Evolutionary conservation across 1,284 basidiomycete genomes (phyloP).

Genomic region (Boletus sp.): DNA sequence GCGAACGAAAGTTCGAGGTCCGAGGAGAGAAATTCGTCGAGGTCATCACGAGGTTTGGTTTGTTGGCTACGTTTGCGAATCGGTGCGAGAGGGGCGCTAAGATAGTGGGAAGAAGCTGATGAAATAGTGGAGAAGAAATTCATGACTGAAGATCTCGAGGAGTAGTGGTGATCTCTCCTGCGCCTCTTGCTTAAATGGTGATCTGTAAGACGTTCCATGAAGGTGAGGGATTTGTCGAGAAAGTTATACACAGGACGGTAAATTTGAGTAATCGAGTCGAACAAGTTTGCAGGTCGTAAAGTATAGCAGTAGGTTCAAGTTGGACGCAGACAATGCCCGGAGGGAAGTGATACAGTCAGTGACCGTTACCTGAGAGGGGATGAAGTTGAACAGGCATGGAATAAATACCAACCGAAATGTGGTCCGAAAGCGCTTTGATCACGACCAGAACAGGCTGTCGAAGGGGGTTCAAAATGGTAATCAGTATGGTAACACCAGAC

Average conservation of each 20-base stretch:
- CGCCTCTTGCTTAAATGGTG: constrained; percentile 41
- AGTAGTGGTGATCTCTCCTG: constrained; percentile 37
- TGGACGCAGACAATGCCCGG: constrained; percentile 3
- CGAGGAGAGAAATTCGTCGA: constrained; percentile 64
- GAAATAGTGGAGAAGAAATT: constrained; percentile 43
- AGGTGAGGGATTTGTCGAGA: constrained; percentile 3
- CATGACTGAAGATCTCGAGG: constrained; percentile 40
- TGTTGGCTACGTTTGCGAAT: constrained; percentile 46
- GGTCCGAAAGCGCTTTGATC: constrained; percentile 24
- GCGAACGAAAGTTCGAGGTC: constrained; percentile 78
- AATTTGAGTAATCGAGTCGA: constrained; percentile 4
- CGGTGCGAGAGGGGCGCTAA: constrained; percentile 49
- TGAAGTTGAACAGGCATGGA: constrained; percentile 18
- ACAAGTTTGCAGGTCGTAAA: background rate
- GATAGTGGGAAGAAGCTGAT: constrained; percentile 41
- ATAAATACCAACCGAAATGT: constrained; percentile 31
- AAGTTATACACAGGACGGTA: constrained; percentile 9
- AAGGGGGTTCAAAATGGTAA: constrained; percentile 9
- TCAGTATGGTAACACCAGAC: constrained; percentile 16
- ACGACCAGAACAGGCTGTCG: constrained; percentile 26
- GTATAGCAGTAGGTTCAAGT: background rate
- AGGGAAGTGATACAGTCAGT: constrained; percentile 18
- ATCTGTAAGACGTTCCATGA: constrained; percentile 29
- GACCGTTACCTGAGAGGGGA: constrained; percentile 8
- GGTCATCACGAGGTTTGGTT: constrained; percentile 43